Conservation (phyloP, 495 filamentous ascomycete species). For the Annulohypoxylon nitens region DNA sequence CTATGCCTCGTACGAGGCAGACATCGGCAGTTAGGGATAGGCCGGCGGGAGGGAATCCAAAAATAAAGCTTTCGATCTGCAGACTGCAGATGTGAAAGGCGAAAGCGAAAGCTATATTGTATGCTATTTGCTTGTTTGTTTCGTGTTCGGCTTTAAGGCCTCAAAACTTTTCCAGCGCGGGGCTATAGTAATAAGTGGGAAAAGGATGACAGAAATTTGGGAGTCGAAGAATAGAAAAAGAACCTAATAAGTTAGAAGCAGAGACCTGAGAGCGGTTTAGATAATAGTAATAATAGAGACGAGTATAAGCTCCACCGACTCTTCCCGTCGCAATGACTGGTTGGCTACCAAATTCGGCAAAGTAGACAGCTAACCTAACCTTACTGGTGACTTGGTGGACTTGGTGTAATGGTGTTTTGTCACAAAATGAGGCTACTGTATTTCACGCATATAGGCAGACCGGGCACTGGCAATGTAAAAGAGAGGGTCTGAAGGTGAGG, state of each 20-base stretch:
- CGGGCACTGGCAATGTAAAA: neutral
- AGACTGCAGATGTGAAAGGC: slow-evolving; percentile 7
- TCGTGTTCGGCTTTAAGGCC: slow-evolving; percentile 14
- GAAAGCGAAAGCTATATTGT: slow-evolving; percentile 29
- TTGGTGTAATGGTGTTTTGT: slow-evolving; percentile 1
- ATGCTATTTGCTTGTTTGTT: slow-evolving; percentile 5
- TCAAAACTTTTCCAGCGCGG: slow-evolving; percentile 19
- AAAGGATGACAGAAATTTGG: neutral
- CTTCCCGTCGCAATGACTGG: slow-evolving; percentile 15
- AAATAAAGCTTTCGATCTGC: slow-evolving; percentile 19
- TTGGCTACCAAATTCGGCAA: slow-evolving; percentile 34
- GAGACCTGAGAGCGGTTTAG: slow-evolving; percentile 9
- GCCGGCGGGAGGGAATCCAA: slow-evolving; percentile 3
- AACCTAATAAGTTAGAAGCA: neutral
- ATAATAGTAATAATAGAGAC: slow-evolving; percentile 23
- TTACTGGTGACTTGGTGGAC: slow-evolving; percentile 5
- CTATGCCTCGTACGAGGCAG: slow-evolving; percentile 38
- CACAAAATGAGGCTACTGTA: slow-evolving; percentile 22
- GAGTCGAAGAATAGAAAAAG: neutral
- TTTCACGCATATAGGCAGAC: slow-evolving; percentile 18
- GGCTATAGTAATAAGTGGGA: slow-evolving; percentile 17
- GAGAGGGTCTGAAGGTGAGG: slow-evolving; percentile 2
- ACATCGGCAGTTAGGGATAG: slow-evolving; percentile 45
- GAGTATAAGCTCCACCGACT: slow-evolving; percentile 30
- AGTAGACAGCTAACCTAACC: slow-evolving; percentile 26